A percentile compares a stretch with the other conserved stretches of the same genome.
Evolutionary conservation across 2,329 filamentous ascomycete genomes (phyloP).

Genomic region (Sordariomycetes sp.): DNA sequence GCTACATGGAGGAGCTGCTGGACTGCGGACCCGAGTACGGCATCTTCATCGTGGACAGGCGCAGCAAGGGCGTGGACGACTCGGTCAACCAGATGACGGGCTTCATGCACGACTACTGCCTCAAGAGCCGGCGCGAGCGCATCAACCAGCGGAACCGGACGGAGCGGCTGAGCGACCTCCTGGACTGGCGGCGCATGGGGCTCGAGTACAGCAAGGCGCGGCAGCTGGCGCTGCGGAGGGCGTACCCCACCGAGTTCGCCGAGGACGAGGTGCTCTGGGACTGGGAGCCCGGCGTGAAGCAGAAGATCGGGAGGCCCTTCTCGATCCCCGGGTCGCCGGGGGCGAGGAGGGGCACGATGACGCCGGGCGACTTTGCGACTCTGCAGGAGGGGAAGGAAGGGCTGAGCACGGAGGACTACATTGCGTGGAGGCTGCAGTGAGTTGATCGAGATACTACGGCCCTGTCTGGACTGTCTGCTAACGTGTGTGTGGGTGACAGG

Average conservation of each 20-base stretch:
- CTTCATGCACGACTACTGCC: slow-evolving; percentile 79
- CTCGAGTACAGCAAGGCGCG: slow-evolving; percentile 98
- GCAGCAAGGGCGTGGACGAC: slow-evolving; percentile 91
- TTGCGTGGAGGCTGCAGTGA: slow-evolving; percentile 96
- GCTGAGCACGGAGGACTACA: slow-evolving; percentile 90
- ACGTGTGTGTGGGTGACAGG: slow-evolving; percentile 25
- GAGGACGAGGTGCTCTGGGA: slow-evolving; percentile 73
- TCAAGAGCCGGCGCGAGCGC: slow-evolving; percentile 86
- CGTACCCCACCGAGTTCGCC: slow-evolving; percentile 78
- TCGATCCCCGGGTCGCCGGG: slow-evolving; percentile 88
- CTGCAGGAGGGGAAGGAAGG: slow-evolving; percentile 90
- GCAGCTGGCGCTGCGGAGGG: slow-evolving; percentile 79
- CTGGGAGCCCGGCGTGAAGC: slow-evolving; percentile 83
- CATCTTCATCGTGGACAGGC: slow-evolving; percentile 96
- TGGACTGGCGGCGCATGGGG: slow-evolving; percentile 99
- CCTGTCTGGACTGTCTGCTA: not conserved
- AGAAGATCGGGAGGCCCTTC: slow-evolving; percentile 89
- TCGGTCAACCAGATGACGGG: slow-evolving; percentile 83
- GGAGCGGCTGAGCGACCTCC: slow-evolving; percentile 81
- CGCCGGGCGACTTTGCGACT: slow-evolving; percentile 92
- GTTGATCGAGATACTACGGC: slow-evolving; percentile 24
- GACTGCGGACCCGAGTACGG: slow-evolving; percentile 86
- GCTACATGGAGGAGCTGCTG: slow-evolving; percentile 99
- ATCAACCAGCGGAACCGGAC: slow-evolving; percentile 99
- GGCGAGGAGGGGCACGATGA: slow-evolving; percentile 95